Evolutionary conservation across 805 yeast species (phyloP).

Genomic region (Kazachstania viticola): DNA sequence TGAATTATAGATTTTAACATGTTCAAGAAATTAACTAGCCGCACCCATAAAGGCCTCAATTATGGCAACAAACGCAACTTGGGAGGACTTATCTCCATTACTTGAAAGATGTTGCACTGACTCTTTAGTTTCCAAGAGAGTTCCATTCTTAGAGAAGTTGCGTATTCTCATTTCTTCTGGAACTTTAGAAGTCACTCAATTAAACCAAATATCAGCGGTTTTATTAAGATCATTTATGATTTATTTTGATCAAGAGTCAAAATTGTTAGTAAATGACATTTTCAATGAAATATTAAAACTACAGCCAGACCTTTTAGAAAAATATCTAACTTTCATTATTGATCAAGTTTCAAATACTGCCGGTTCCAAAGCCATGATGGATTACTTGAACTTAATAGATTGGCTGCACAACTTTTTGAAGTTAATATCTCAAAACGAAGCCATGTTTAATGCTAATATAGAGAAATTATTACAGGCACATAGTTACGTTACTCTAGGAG

Average conservation of each 20-base stretch:
- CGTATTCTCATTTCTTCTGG: conserved; percentile 11
- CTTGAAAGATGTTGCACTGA: conserved; percentile 13
- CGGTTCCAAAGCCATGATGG: conserved; percentile 41
- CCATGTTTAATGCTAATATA: conserved; percentile 20
- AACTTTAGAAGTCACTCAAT: conserved; percentile 12
- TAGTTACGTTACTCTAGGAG: conserved; percentile 20
- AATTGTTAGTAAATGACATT: conserved; percentile 31
- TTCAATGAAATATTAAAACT: conserved; percentile 29
- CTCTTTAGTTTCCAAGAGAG: conserved; percentile 17
- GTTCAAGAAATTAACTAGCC: too few species aligned
- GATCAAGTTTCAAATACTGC: conserved; percentile 22
- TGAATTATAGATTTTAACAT: too few species aligned
- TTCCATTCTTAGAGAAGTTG: conserved; percentile 19
- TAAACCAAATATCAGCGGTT: conserved; percentile 23
- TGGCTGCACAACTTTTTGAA: conserved; percentile 39
- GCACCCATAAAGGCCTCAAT: too few species aligned
- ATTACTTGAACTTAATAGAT: conserved; percentile 42
- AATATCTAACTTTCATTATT: conserved; percentile 31
- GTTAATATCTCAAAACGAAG: conserved; percentile 12
- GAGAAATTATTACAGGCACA: conserved; percentile 33
- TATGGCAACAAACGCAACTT: conserved; percentile 6
- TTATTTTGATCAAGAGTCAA: conserved; percentile 41
- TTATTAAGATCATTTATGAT: conserved; percentile 38
- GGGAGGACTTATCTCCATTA: conserved; percentile 17
- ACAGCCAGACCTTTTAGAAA: conserved; percentile 27